Evolutionary conservation across 2,329 filamentous ascomycete species (phyloP).

Genomic region (Claviceps pazoutovae): DNA sequence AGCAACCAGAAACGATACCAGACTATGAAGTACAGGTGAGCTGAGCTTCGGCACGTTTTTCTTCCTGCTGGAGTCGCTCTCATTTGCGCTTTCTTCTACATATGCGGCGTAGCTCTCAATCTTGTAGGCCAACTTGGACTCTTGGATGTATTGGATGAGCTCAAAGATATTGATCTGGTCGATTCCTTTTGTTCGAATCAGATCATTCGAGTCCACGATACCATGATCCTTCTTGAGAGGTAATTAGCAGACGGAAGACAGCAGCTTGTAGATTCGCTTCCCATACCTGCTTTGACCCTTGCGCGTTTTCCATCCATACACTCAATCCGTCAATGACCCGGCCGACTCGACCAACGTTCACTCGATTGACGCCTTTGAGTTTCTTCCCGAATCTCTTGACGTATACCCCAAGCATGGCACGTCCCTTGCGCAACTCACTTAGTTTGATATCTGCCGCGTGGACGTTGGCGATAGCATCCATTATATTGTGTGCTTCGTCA

Average conservation of each 20-base stretch:
- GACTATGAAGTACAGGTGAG: slow-evolving; percentile 39
- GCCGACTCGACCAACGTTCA: slow-evolving; percentile 79
- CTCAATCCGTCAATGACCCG: slow-evolving; percentile 69
- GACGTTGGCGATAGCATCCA: slow-evolving; percentile 83
- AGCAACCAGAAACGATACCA: slow-evolving; percentile 55
- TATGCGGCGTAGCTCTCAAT: slow-evolving; percentile 75
- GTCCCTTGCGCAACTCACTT: slow-evolving; percentile 56
- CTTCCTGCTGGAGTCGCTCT: slow-evolving; percentile 19
- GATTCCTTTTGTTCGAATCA: slow-evolving; percentile 72
- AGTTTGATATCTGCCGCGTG: slow-evolving; percentile 68
- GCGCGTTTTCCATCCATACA: slow-evolving; percentile 47
- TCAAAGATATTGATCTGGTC: slow-evolving; percentile 94
- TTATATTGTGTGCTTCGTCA: slow-evolving; percentile 94
- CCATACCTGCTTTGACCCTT: slow-evolving; percentile 26
- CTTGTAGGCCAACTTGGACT: slow-evolving; percentile 87
- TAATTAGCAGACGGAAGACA: neutral
- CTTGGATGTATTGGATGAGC: slow-evolving; percentile 72
- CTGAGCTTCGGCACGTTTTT: slow-evolving; percentile 10
- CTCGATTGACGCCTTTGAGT: slow-evolving; percentile 78
- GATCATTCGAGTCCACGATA: slow-evolving; percentile 52
- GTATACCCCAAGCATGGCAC: slow-evolving; percentile 66
- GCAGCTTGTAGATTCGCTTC: neutral
- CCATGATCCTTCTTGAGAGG: slow-evolving; percentile 38
- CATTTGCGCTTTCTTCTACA: slow-evolving; percentile 29
- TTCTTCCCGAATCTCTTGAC: slow-evolving; percentile 78